Conservation (phyloP, 495 filamentous ascomycete species). For the Thozetella sp. region DNA sequence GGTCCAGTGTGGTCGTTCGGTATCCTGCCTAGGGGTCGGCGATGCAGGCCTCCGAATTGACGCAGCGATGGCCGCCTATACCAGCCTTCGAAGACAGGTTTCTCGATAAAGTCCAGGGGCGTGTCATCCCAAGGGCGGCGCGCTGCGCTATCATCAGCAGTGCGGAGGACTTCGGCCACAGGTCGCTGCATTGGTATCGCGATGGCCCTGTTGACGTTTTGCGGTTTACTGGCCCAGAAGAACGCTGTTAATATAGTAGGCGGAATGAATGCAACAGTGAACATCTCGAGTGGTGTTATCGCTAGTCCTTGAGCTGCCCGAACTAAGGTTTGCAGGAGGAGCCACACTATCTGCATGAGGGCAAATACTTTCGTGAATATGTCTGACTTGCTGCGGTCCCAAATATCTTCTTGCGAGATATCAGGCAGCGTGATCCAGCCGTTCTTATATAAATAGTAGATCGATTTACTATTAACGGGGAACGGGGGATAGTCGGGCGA, state of each 20-base stretch:
- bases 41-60: constrained; percentile 15
- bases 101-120: constrained; percentile 37
- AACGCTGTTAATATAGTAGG: constrained; percentile 29
- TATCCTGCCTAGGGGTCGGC: constrained; percentile 20
- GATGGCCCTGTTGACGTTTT: constrained; percentile 22
- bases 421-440: constrained; percentile 15
- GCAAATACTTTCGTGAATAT: constrained; percentile 16
- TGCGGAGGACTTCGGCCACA: constrained; percentile 9
- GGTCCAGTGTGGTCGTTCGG: constrained; percentile 28
- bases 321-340: constrained; percentile 13
- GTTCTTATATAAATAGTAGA: constrained; percentile 15
- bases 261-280: constrained; percentile 21
- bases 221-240: constrained; percentile 40
- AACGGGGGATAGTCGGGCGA: constrained; percentile 15
- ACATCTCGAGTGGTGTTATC: constrained; percentile 21
- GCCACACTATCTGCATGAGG: constrained; percentile 14
- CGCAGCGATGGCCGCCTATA: constrained; percentile 6
- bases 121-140: constrained; percentile 19
- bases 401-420: constrained; percentile 17
- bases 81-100: constrained; percentile 13
- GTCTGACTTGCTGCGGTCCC: constrained; percentile 23
- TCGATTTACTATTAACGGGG: constrained; percentile 17
- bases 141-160: constrained; percentile 12
- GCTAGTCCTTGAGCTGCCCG: constrained; percentile 9
- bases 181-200: constrained; percentile 7